A percentile compares a stretch with the other conserved stretches of the same genome.
phyloP scores from a whole-genome alignment of 768 basidiomycete species.

The Mrakia frigida region DNA sequence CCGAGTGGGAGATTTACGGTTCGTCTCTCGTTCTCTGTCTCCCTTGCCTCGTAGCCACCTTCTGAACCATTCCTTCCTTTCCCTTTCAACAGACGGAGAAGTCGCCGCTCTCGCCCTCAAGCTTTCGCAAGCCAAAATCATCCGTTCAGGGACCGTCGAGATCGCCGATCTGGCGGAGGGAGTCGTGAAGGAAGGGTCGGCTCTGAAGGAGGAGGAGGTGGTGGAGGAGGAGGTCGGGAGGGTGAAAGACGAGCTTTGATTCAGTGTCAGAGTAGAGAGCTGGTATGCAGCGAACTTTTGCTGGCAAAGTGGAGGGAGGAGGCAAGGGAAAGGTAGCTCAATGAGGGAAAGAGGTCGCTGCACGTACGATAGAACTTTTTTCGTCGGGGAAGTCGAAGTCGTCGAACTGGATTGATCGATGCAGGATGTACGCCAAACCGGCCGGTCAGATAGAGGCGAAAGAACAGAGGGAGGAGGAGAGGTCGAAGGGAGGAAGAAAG shows the following conservation, averaged over 20 bases:
- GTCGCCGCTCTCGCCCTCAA: slow-evolving; percentile 74
- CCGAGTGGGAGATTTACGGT: slow-evolving; percentile 88
- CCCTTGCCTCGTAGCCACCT: not conserved
- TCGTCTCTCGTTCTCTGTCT: not conserved
- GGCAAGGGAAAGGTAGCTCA: no score
- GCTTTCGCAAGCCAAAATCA: slow-evolving; percentile 52
- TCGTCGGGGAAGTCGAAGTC: no score
- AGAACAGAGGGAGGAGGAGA: no score
- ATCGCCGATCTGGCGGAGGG: slow-evolving; percentile 16
- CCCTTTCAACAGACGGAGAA: slow-evolving; percentile 56
- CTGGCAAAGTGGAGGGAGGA: no score
- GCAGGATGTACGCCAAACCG: no score
- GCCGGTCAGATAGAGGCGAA: no score
- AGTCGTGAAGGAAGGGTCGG: slow-evolving; percentile 15
- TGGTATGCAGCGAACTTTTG: no score
- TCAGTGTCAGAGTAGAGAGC: no score
- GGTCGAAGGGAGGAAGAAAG: no score
- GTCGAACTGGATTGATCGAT: no score
- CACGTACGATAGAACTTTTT: no score
- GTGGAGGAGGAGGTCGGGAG: slow-evolving; percentile 10
- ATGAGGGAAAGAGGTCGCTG: no score
- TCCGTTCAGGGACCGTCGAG: slow-evolving; percentile 8
- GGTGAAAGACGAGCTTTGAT: not conserved
- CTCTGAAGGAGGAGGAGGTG: not conserved
- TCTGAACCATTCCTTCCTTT: not conserved